Evolutionary conservation across 2,329 filamentous ascomycete genomes (phyloP), one percentile per base, ranked within the genome.

Genomic region (Cucurbitaria berberidis): DNA sequence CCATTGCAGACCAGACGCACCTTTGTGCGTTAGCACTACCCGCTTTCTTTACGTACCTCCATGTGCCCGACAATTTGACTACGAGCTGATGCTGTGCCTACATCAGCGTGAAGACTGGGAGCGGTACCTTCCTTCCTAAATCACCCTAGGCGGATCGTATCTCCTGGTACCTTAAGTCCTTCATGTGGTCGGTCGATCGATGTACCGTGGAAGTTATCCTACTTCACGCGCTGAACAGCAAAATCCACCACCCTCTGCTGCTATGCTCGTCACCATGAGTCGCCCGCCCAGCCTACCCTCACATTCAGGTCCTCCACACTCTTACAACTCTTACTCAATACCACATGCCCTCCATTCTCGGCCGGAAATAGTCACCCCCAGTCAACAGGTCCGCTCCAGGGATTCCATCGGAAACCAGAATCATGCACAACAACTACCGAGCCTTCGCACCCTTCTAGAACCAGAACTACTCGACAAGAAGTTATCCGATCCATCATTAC

Each of bases 251-350:
- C 53, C 58, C 41, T 43, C 62, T 51, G 53, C 60, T 67, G 63
- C 61, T 56, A 74, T 72, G 68, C 65, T 74, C 68, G 89, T 89
- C 45, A 81, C 89, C 35, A 92, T 96, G 63, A 90, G 96, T 67
- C 91, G 91, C 19, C 89, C 96, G 72, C 82, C 82, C 1, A 91
- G 96, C 49, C 96, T 96, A 70, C 90, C 91, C 1, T 89, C 91
- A 67, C 96, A 91, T 90, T 64, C 66, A 57, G 68, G 66, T 26
- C 68, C 68, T 61, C 62, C 66, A 32, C 52, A 63, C 10, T 66
- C 66, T 38, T 69, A 71, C 60, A 62, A 50, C 53, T 56, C 66
- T 27, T 73, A 72, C 52, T 61, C 68, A 53, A 56, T 59, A 51
- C 53, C 64, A 43, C 62, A 54, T 59, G 65, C 61, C 48, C 60